Conservation (phyloP, 1,284 basidiomycete species). For the Wolfiporia cocos region DNA sequence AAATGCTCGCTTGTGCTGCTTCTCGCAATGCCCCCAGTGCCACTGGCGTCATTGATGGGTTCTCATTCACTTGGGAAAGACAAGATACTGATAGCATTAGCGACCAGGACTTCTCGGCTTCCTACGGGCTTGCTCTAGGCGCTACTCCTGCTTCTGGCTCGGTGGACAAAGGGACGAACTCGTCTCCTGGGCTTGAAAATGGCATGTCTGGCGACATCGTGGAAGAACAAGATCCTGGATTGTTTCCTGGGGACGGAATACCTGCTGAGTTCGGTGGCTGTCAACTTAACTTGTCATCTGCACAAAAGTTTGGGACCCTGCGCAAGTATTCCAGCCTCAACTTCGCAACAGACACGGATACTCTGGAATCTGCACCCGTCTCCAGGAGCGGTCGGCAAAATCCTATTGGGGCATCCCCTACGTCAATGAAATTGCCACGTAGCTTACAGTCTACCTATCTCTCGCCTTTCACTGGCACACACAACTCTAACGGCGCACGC, state of each 20-base stretch:
- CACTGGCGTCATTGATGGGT: slow-evolving; percentile 1
- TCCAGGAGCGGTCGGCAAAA: slow-evolving; percentile 1
- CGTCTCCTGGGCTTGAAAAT: too few relatives aligned
- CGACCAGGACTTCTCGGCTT: background rate
- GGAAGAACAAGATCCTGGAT: slow-evolving; percentile 3
- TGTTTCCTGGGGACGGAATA: too few relatives aligned
- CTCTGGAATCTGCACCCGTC: slow-evolving; percentile 19
- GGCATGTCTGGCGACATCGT: too few relatives aligned
- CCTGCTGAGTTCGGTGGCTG: slow-evolving; percentile 9
- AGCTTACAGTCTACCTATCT: slow-evolving; percentile 16
- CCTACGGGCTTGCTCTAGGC: background rate
- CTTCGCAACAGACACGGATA: slow-evolving; percentile 29
- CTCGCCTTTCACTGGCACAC: slow-evolving; percentile 27
- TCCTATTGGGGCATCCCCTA: too few relatives aligned
- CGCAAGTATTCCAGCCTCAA: slow-evolving; percentile 27
- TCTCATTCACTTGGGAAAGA: slow-evolving; percentile 6
- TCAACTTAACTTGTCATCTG: background rate
- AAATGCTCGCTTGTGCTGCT: background rate
- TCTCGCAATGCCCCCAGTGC: background rate
- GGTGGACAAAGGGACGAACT: background rate
- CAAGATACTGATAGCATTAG: background rate
- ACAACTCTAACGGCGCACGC: slow-evolving; percentile 19
- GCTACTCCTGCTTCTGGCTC: background rate
- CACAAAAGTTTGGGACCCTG: slow-evolving; percentile 13
- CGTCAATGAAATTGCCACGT: slow-evolving; percentile 7